These are phyloP conservation scores for Diplocarpon rosae DNA, from an alignment of 2,329 filamentous ascomycete genomes.

Conservation along the genomic window DNA sequence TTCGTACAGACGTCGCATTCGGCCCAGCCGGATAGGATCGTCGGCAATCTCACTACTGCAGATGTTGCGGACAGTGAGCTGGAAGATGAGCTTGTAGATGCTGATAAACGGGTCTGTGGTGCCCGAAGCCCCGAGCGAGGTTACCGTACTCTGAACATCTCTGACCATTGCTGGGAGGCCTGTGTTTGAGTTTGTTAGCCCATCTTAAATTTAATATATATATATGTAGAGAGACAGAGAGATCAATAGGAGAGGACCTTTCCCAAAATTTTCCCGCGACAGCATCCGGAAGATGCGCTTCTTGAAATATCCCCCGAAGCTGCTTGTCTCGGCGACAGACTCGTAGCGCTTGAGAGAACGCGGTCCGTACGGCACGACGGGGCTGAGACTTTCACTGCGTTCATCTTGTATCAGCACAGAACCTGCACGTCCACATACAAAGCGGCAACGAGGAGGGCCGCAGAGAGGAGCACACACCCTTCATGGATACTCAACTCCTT, in stretches of 20 bases:
- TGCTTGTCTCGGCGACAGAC: neutral
- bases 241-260: conserved; percentile 10
- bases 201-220: no score
- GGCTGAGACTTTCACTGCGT: no score
- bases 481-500: conserved; percentile 33
- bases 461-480: conserved; percentile 27
- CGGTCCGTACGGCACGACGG: no score
- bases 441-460: no score
- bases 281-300: conserved; percentile 25
- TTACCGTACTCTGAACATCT: conserved; percentile 32
- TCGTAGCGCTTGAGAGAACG: neutral
- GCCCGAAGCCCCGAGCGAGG: conserved; percentile 28
- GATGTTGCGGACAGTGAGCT: conserved; percentile 45
- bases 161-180: conserved; percentile 33
- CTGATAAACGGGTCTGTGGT: conserved; percentile 42
- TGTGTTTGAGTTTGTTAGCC: neutral
- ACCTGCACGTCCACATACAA: no score
- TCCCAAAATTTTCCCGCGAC: conserved; percentile 30
- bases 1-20: conserved; percentile 36
- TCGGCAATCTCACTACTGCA: conserved; percentile 43
- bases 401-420: no score
- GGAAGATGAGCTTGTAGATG: conserved; percentile 41
- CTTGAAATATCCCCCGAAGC: conserved; percentile 5
- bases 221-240: no score
- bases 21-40: conserved; percentile 31